Evolutionary conservation across 768 basidiomycete species (phyloP).

Genomic region (Panus rudis): DNA sequence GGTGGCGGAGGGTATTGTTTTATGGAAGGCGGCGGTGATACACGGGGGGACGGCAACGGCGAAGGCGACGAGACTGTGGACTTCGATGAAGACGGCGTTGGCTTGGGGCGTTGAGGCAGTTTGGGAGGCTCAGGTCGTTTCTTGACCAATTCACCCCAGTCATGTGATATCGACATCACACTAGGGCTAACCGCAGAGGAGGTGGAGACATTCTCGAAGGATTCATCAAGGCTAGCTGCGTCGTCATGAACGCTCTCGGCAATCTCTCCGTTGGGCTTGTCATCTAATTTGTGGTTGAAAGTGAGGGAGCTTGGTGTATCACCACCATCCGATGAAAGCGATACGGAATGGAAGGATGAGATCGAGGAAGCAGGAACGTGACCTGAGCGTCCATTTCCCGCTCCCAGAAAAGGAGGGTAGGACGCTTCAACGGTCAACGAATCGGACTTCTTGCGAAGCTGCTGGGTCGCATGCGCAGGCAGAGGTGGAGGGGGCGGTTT

Average conservation of each 20-base stretch:
- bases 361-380: constrained; percentile 66
- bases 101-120: constrained; percentile 23
- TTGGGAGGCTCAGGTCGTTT: constrained; percentile 22
- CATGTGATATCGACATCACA: constrained; percentile 29
- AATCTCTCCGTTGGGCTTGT: too few species aligned
- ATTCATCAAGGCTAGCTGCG: constrained; percentile 69
- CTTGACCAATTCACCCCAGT: constrained; percentile 16
- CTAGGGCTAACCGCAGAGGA: constrained; percentile 49
- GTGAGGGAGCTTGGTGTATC: constrained; percentile 16
- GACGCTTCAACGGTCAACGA: constrained; percentile 53
- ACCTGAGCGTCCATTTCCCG: constrained; percentile 22
- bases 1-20: constrained; percentile 12
- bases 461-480: neutral
- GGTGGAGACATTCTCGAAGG: constrained; percentile 62
- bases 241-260: too few species aligned
- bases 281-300: constrained; percentile 28
- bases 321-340: constrained; percentile 59
- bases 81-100: constrained; percentile 7
- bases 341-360: constrained; percentile 80
- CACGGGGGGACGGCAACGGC: neutral
- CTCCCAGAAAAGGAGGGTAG: constrained; percentile 41
- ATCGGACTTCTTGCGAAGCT: constrained; percentile 28
- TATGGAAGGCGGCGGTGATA: constrained; percentile 8
- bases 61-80: constrained; percentile 7
- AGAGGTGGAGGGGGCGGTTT: constrained; percentile 8